These are phyloP conservation scores for Venustampulla echinocandica DNA, from an alignment of 495 filamentous ascomycete species.

Conservation along the genomic window DNA sequence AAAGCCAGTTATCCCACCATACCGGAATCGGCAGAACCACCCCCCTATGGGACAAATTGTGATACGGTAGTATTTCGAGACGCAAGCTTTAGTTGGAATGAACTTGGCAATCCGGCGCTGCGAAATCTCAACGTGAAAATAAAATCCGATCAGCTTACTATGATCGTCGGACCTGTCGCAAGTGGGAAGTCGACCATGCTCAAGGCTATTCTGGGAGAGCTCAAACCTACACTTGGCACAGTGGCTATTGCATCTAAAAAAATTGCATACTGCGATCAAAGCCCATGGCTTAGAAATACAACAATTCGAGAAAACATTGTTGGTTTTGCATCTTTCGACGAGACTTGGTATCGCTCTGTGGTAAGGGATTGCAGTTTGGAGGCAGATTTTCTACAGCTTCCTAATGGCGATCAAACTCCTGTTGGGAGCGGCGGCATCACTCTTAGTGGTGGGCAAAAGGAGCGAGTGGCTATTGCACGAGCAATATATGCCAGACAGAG, in stretches of 20 bases:
- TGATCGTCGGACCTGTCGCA: constrained; percentile 46
- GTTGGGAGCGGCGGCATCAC: constrained; percentile 50
- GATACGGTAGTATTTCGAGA: too few species aligned
- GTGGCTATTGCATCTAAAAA: constrained; percentile 10
- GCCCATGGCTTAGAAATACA: constrained; percentile 32
- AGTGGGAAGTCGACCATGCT: constrained; percentile 54
- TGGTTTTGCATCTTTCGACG: constrained; percentile 30
- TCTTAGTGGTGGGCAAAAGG: constrained; percentile 48
- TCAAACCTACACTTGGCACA: constrained; percentile 34
- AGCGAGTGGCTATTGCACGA: constrained; percentile 32
- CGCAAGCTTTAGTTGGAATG: constrained; percentile 8
- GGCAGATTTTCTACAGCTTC: constrained; percentile 43
- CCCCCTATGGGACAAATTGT: too few species aligned
- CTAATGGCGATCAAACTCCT: constrained; percentile 37
- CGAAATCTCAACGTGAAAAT: constrained; percentile 1
- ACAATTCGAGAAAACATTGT: constrained; percentile 31
- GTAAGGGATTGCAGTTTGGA: constrained; percentile 48
- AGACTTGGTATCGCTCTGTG: constrained; percentile 47
- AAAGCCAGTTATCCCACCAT: too few species aligned
- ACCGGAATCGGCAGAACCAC: too few species aligned
- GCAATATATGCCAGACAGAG: constrained; percentile 32
- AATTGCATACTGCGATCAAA: constrained; percentile 36
- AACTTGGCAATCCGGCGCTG: background rate
- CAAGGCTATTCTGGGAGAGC: constrained; percentile 49
- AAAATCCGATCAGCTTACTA: background rate